phyloP scores from a whole-genome alignment of 257 asterid genomes.

The Solanum tarapatanum region DNA sequence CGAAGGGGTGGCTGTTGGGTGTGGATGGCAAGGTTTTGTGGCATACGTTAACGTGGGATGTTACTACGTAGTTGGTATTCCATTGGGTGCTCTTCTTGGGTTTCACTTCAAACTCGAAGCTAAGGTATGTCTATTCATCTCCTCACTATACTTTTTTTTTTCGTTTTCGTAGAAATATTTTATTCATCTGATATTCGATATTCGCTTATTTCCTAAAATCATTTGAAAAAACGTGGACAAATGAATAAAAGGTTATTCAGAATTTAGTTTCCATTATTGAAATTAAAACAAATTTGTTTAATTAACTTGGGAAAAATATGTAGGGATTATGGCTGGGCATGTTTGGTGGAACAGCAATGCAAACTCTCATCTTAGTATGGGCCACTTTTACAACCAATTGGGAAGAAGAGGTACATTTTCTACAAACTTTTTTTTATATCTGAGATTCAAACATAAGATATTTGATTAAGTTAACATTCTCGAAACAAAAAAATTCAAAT shows the following conservation, averaged over 20 bases:
- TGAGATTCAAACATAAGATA: neutral
- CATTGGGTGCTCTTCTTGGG: conserved; percentile 13
- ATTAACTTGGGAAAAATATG: neutral
- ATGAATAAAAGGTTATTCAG: neutral
- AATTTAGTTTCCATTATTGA: neutral
- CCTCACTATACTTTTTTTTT: neutral
- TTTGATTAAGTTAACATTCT: neutral
- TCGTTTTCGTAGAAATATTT: neutral
- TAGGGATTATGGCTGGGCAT: conserved; percentile 28
- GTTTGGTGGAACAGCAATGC: conserved; percentile 23
- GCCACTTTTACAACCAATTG: conserved; percentile 18
- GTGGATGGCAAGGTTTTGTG: conserved; percentile 28
- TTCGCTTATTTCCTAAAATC: neutral
- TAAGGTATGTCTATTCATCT: neutral
- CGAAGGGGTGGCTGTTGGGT: conserved; percentile 28
- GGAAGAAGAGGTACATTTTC: conserved; percentile 16
- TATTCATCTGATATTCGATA: neutral
- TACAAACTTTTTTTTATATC: no score
- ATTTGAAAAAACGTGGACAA: neutral
- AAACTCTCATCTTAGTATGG: conserved; percentile 17
- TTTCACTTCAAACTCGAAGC: conserved; percentile 11
- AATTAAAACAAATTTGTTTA: neutral
- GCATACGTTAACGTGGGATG: conserved; percentile 28
- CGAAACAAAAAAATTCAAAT: no score
- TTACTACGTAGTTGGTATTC: conserved; percentile 17